Conservation (phyloP, 2,329 filamentous ascomycete genomes). For the Xylaria sp. region DNA sequence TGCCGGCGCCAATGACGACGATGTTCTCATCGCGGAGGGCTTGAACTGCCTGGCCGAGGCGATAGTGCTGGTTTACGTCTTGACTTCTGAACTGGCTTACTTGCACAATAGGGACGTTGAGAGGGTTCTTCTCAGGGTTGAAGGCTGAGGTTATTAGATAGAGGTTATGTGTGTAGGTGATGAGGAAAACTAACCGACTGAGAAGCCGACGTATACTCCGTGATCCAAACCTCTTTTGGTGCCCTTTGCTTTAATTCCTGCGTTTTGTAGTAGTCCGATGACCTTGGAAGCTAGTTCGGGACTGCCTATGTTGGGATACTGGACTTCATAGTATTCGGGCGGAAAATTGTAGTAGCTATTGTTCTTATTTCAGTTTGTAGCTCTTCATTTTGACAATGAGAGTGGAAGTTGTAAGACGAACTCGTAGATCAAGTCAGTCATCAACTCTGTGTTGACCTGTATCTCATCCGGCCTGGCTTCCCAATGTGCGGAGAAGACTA, state of each 20-base stretch:
- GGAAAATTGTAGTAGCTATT: slow-evolving; percentile 77
- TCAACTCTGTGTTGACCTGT: slow-evolving; percentile 72
- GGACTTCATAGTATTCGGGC: slow-evolving; percentile 72
- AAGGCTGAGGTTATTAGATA: slow-evolving; percentile 59
- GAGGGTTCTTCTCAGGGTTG: slow-evolving; percentile 68
- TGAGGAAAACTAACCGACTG: slow-evolving; percentile 51
- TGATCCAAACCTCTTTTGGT: slow-evolving; percentile 77
- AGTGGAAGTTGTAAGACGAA: slow-evolving; percentile 46
- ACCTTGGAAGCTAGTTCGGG: slow-evolving; percentile 69
- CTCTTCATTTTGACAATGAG: background rate
- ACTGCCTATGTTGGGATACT: slow-evolving; percentile 73
- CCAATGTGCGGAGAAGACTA: slow-evolving; percentile 85
- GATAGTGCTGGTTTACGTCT: slow-evolving; percentile 73
- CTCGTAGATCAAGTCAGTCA: slow-evolving; percentile 78
- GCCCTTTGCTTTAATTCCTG: slow-evolving; percentile 69
- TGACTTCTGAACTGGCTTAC: slow-evolving; percentile 75
- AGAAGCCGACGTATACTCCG: slow-evolving; percentile 78
- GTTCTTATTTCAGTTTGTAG: slow-evolving; percentile 20
- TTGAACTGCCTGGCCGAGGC: slow-evolving; percentile 72
- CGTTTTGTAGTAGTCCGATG: slow-evolving; percentile 63
- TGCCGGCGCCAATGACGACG: slow-evolving; percentile 76
- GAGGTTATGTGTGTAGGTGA: background rate
- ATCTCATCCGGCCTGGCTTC: slow-evolving; percentile 67
- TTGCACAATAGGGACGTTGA: slow-evolving; percentile 76
- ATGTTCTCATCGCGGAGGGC: slow-evolving; percentile 74